phyloP scores from a whole-genome alignment of 805 yeast genomes.

The Brettanomyces bruxellensis region DNA sequence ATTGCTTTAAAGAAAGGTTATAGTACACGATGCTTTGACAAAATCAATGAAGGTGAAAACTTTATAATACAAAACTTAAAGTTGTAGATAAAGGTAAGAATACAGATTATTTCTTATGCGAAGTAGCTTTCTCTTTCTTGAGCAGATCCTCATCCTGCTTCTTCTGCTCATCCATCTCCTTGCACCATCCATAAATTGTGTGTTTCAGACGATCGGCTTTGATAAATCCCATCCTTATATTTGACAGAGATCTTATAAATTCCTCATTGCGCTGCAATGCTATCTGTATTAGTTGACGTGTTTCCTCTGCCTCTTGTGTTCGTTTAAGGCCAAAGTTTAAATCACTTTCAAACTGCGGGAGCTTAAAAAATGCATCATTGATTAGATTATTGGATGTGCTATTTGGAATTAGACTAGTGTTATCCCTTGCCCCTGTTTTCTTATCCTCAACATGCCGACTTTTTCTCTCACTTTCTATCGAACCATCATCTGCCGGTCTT shows the following conservation, averaged over 20 bases:
- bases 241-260: constrained; percentile 69
- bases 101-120: no score
- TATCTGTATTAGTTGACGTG: constrained; percentile 67
- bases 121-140: neutral
- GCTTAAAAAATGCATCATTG: constrained; percentile 55
- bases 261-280: constrained; percentile 80
- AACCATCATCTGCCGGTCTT: constrained; percentile 4
- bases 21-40: neutral
- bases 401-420: constrained; percentile 3
- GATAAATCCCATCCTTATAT: constrained; percentile 64
- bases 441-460: neutral
- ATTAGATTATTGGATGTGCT: constrained; percentile 9
- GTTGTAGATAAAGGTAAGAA: neutral
- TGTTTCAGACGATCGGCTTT: constrained; percentile 70
- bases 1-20: neutral
- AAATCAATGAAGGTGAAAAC: no score
- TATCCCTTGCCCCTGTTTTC: neutral
- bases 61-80: no score
- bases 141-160: constrained; percentile 1
- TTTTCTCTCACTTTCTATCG: neutral
- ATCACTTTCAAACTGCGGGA: constrained; percentile 43
- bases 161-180: constrained; percentile 60
- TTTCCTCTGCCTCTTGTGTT: constrained; percentile 53
- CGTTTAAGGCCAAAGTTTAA: constrained; percentile 39
- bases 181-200: constrained; percentile 72